Evolutionary conservation across 1,139 yeast genomes (phyloP).

Genomic region (Pichia sp.): DNA sequence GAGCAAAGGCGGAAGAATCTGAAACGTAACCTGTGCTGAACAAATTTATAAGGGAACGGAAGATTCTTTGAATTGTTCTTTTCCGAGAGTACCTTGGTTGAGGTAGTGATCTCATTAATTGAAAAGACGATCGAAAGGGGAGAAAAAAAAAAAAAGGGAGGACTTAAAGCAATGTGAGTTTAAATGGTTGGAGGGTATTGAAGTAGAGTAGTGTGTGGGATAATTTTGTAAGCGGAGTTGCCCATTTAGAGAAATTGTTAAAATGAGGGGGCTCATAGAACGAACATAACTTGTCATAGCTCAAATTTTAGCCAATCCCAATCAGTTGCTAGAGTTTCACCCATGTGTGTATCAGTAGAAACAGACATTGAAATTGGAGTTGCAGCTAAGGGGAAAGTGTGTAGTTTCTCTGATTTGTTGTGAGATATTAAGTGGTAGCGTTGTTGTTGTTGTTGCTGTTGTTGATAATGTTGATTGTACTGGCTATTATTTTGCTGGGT

Average conservation of each 20-base stretch:
- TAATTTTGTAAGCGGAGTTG: neutral
- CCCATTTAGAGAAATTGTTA: no score
- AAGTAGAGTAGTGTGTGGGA: neutral
- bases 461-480: no score
- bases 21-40: constrained; percentile 28
- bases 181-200: neutral
- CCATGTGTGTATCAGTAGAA: constrained; percentile 27
- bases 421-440: no score
- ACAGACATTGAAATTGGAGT: constrained; percentile 12
- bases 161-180: neutral
- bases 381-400: neutral
- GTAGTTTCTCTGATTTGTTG: constrained; percentile 1
- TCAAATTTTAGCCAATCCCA: constrained; percentile 32
- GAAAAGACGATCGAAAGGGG: neutral
- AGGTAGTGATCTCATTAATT: constrained; percentile 29
- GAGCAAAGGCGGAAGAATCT: constrained; percentile 27
- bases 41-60: constrained; percentile 24
- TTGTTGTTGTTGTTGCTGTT: no score
- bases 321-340: constrained; percentile 28
- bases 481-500: no score
- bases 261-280: no score
- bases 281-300: constrained; percentile 13
- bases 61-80: constrained; percentile 26
- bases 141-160: neutral
- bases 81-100: constrained; percentile 29